phyloP scores from a whole-genome alignment of 805 yeast species.

The Crinitomyces ghanaensis region DNA sequence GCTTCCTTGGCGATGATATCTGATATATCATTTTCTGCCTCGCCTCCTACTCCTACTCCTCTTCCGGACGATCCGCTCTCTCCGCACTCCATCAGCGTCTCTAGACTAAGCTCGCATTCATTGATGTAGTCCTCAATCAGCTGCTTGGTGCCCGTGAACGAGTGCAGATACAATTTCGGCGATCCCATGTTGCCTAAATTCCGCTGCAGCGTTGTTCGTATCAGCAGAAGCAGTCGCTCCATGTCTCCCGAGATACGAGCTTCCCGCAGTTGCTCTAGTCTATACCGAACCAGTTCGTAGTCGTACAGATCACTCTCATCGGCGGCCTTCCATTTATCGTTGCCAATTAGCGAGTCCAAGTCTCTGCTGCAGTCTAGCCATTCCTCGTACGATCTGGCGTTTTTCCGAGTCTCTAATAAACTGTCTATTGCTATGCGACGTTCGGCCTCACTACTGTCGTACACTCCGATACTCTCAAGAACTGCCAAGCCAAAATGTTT shows the following conservation, averaged over 20 bases:
- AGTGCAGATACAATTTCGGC: slow-evolving; percentile 60
- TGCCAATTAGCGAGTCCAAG: slow-evolving; percentile 54
- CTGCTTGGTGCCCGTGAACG: slow-evolving; percentile 74
- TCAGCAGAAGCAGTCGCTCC: slow-evolving; percentile 51
- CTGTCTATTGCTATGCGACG: no score
- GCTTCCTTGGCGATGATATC: no score
- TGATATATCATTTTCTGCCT: no score
- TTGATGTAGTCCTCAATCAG: slow-evolving; percentile 72
- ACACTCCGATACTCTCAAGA: not conserved
- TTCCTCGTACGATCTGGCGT: slow-evolving; percentile 27
- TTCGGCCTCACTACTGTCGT: not conserved
- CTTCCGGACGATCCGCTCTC: no score
- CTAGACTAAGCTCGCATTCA: slow-evolving; percentile 55
- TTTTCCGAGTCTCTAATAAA: slow-evolving; percentile 9
- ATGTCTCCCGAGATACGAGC: slow-evolving; percentile 52
- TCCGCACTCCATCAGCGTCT: slow-evolving; percentile 22
- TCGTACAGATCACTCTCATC: slow-evolving; percentile 61
- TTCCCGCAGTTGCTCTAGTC: slow-evolving; percentile 43
- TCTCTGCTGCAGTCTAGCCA: slow-evolving; percentile 59
- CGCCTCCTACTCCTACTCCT: no score
- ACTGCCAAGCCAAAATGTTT: not conserved
- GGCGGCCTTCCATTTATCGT: slow-evolving; percentile 60
- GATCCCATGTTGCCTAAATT: slow-evolving; percentile 84
- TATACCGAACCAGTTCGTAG: slow-evolving; percentile 42
- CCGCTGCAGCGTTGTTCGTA: slow-evolving; percentile 77